These are phyloP conservation scores for Didymella exigua DNA, from an alignment of 2,329 filamentous ascomycete genomes.

Conservation along the genomic window DNA sequence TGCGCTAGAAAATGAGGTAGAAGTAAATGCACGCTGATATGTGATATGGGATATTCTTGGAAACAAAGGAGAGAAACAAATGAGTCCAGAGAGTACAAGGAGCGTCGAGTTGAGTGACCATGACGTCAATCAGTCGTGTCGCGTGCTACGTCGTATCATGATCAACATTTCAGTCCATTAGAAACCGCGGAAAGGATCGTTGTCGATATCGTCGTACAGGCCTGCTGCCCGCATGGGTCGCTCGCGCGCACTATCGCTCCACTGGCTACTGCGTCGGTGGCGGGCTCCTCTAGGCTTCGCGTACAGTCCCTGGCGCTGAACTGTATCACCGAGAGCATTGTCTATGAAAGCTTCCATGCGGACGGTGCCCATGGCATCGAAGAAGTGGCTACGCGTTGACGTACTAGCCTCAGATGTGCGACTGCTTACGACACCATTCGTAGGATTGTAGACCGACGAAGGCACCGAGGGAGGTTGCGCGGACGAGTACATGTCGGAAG, in stretches of 20 bases:
- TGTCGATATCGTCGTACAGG: slow-evolving; percentile 44
- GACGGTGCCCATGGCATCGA: slow-evolving; percentile 85
- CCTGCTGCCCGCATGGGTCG: slow-evolving; percentile 33
- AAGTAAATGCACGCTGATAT: neutral
- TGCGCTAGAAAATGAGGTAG: neutral
- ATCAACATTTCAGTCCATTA: slow-evolving; percentile 13
- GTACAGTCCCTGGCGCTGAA: slow-evolving; percentile 17
- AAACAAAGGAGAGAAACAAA: neutral
- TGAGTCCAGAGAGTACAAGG: neutral
- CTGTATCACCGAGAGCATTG: slow-evolving; percentile 43
- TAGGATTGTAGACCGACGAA: slow-evolving; percentile 49
- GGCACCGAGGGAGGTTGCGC: slow-evolving; percentile 44
- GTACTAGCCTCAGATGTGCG: slow-evolving; percentile 59
- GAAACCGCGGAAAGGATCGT: slow-evolving; percentile 47
- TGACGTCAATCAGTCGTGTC: neutral
- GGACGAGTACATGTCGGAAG: slow-evolving; percentile 46
- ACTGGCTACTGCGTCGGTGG: slow-evolving; percentile 44
- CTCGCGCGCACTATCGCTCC: slow-evolving; percentile 45
- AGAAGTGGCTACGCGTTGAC: slow-evolving; percentile 66
- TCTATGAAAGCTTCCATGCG: slow-evolving; percentile 97
- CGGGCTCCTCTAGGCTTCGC: slow-evolving; percentile 33
- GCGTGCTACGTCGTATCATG: slow-evolving; percentile 2
- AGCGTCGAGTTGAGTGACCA: neutral
- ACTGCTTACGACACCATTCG: slow-evolving; percentile 52
- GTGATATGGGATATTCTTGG: neutral